Evolutionary conservation across 305 asterid species (phyloP).

Genomic region (Caryopteris hybrid): DNA sequence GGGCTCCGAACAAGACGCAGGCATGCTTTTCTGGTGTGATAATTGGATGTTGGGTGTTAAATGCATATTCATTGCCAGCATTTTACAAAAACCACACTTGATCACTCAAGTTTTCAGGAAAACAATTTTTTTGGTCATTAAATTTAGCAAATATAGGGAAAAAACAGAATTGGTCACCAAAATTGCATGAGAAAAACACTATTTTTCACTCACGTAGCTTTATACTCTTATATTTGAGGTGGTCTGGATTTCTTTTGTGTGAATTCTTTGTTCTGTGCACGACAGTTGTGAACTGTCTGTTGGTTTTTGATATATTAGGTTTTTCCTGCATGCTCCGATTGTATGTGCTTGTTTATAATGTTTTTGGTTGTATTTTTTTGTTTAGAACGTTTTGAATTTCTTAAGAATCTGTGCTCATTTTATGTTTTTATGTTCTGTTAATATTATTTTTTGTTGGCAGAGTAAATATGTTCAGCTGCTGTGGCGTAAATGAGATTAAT

Average conservation of each 20-base stretch:
- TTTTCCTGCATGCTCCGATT: background rate
- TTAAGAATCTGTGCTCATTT: too few species aligned
- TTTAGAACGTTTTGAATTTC: too few species aligned
- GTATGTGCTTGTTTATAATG: background rate
- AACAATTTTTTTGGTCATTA: background rate
- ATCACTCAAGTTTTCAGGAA: background rate
- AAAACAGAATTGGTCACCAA: background rate
- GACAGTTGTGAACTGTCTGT: background rate
- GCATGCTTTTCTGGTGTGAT: background rate
- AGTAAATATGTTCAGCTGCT: too few species aligned
- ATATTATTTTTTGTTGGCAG: too few species aligned
- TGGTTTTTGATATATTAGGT: background rate
- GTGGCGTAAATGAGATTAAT: too few species aligned
- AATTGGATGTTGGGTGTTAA: background rate
- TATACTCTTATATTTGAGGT: background rate
- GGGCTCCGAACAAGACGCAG: background rate
- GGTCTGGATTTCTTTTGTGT: background rate
- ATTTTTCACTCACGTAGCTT: background rate
- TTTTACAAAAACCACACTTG: background rate
- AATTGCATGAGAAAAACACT: background rate
- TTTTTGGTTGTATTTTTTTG: too few species aligned
- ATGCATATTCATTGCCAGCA: background rate
- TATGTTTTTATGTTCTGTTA: too few species aligned
- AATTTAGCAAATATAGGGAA: background rate
- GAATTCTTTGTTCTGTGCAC: background rate